Evolutionary conservation across 345 rosid genomes (phyloP).

Genomic region (Pistacia integerrima): DNA sequence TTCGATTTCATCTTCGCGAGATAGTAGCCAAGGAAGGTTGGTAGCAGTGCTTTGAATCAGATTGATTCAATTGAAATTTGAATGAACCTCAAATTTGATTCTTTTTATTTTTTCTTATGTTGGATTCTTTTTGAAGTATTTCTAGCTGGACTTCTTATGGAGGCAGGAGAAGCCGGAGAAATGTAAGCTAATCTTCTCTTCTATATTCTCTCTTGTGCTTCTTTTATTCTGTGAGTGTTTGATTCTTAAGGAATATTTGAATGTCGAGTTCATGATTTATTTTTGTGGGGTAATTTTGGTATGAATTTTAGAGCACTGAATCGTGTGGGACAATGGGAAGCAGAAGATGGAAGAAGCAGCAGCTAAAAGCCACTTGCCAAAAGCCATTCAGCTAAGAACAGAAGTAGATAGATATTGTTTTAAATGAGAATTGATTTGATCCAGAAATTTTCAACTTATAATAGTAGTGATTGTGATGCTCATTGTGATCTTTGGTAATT

Average conservation of each 20-base stretch:
- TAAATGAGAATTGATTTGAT: not conserved
- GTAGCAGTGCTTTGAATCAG: slow-evolving; percentile 10
- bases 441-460: not conserved
- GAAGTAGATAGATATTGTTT: slow-evolving; percentile 48
- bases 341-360: slow-evolving; percentile 53
- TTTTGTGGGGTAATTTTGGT: not conserved
- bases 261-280: not conserved
- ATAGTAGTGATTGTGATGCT: not conserved
- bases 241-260: not conserved
- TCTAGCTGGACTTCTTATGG: slow-evolving; percentile 67
- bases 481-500: slow-evolving; percentile 5
- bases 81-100: not conserved
- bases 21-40: slow-evolving; percentile 62
- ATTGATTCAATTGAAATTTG: slow-evolving; percentile 3
- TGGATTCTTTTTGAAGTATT: slow-evolving; percentile 34
- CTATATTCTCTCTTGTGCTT: not conserved
- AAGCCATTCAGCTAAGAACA: slow-evolving; percentile 85
- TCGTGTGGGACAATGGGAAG: slow-evolving; percentile 62
- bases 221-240: no score
- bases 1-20: slow-evolving; percentile 72
- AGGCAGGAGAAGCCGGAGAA: slow-evolving; percentile 71
- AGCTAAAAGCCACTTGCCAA: slow-evolving; percentile 48
- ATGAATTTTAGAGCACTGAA: slow-evolving; percentile 62
- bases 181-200: slow-evolving; percentile 41
- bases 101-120: slow-evolving; percentile 8